Percentiles rank a stretch among this genome's conserved stretches.
phyloP scores from a whole-genome alignment of 2,329 filamentous ascomycete genomes.

The Calonectria crousiana region DNA sequence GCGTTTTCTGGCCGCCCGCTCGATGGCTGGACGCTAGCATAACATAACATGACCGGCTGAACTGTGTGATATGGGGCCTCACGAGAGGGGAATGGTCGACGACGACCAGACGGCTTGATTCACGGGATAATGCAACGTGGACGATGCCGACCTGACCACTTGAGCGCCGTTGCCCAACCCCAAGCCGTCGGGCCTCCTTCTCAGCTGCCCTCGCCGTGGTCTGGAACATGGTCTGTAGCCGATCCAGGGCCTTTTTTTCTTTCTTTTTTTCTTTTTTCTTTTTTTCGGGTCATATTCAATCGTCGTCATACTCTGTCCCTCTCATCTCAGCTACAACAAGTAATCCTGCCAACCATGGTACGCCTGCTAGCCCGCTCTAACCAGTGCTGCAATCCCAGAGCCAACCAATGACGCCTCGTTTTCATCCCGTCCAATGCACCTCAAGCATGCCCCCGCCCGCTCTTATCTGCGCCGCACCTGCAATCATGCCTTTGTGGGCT shows the following conservation, averaged over 20 bases:
- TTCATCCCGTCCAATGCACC: not conserved
- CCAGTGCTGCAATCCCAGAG: conserved; percentile 1
- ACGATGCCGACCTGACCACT: not conserved
- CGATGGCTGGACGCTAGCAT: conserved; percentile 3
- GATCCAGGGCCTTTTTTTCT: not conserved
- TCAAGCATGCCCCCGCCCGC: conserved; percentile 6
- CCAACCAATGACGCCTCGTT: conserved; percentile 8
- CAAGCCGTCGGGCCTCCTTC: not conserved
- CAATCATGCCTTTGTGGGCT: conserved; percentile 52
- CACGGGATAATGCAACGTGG: conserved; percentile 2
- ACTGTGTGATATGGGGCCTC: conserved; percentile 6
- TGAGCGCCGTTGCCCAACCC: not conserved
- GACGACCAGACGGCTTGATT: conserved; percentile 4
- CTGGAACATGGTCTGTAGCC: not conserved
- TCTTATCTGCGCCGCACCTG: not conserved
- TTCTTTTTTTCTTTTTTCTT: too few species aligned
- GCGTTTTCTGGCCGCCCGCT: not conserved
- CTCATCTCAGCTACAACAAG: not conserved
- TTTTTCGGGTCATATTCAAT: not conserved
- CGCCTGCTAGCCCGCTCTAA: conserved; percentile 12
- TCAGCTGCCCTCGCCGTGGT: not conserved
- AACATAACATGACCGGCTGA: conserved; percentile 1
- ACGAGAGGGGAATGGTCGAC: conserved; percentile 8
- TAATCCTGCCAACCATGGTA: not conserved
- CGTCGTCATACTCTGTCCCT: not conserved